Conservation (phyloP, 768 basidiomycete species). For the Pleurotus eryngii region DNA sequence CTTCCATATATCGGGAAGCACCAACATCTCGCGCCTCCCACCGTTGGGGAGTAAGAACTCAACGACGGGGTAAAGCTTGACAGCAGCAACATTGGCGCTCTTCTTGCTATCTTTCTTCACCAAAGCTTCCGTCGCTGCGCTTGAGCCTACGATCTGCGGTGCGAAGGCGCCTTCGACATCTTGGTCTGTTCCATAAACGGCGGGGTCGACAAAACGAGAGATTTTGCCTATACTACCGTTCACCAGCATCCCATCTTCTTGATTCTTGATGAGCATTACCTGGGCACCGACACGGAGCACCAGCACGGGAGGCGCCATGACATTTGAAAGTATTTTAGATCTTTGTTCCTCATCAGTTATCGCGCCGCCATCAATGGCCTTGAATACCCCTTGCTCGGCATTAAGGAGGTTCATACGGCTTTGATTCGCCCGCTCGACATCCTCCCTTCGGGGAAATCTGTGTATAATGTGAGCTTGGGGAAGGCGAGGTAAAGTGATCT, state of each 20-base stretch:
- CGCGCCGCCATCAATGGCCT: constrained; percentile 61
- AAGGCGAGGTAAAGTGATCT: constrained; percentile 16
- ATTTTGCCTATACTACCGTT: constrained; percentile 94
- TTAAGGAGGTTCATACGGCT: constrained; percentile 59
- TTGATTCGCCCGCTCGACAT: constrained; percentile 84
- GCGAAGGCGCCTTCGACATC: constrained; percentile 27
- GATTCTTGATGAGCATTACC: constrained; percentile 95
- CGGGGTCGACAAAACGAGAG: constrained; percentile 63
- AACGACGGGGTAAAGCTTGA: constrained; percentile 62
- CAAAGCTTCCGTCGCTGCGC: constrained; percentile 14
- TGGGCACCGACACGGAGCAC: constrained; percentile 77
- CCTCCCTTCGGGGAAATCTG: constrained; percentile 89
- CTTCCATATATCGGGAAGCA: constrained; percentile 79
- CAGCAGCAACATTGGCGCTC: constrained; percentile 11
- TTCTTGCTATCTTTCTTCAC: constrained; percentile 25
- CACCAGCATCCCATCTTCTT: constrained; percentile 77
- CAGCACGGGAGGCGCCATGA: constrained; percentile 82
- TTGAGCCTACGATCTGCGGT: constrained; percentile 27
- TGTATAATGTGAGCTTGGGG: background rate
- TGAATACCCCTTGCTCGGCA: constrained; percentile 49
- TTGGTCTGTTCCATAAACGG: constrained; percentile 38
- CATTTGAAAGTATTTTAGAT: constrained; percentile 80
- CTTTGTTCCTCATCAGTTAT: constrained; percentile 52
- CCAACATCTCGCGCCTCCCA: constrained; percentile 46
- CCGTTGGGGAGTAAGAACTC: constrained; percentile 68